Evolutionary conservation across 2,329 filamentous ascomycete species (phyloP).

Genomic region (Cadophora malorum): DNA sequence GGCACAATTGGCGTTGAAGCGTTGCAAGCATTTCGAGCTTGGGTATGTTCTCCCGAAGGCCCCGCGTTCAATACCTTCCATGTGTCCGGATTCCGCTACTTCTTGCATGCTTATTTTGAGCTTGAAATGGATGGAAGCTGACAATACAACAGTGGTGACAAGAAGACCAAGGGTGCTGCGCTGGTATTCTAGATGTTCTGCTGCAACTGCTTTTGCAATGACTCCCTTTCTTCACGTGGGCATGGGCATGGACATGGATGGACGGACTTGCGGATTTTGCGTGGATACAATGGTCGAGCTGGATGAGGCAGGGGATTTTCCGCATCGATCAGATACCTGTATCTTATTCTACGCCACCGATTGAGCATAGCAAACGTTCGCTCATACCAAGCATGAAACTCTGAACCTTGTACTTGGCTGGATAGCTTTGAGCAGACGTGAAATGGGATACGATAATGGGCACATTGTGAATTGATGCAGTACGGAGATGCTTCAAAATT

Average conservation of each 20-base stretch:
- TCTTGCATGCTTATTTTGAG: neutral
- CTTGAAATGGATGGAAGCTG: slow-evolving; percentile 45
- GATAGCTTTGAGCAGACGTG: neutral
- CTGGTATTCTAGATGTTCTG: slow-evolving; percentile 88
- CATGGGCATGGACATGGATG: slow-evolving; percentile 40
- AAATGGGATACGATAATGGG: neutral
- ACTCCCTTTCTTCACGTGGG: slow-evolving; percentile 37
- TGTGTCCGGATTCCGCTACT: too few relatives aligned
- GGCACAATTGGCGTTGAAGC: slow-evolving; percentile 96
- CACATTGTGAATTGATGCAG: neutral
- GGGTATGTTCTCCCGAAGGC: slow-evolving; percentile 66
- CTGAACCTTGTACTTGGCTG: neutral
- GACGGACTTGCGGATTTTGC: slow-evolving; percentile 39
- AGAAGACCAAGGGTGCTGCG: slow-evolving; percentile 99
- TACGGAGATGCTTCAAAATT: neutral
- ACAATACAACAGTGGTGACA: slow-evolving; percentile 83
- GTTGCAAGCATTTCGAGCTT: slow-evolving; percentile 99
- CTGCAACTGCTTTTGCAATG: slow-evolving; percentile 35
- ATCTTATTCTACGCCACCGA: slow-evolving; percentile 42
- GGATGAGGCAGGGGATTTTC: slow-evolving; percentile 36
- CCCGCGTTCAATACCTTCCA: neutral
- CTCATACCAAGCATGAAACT: slow-evolving; percentile 36
- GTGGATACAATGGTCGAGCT: slow-evolving; percentile 40
- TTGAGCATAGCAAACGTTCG: slow-evolving; percentile 43
- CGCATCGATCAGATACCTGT: slow-evolving; percentile 38